Evolutionary conservation across 805 yeast genomes (phyloP).

Genomic region (Wickerhamomyces mucosus): DNA sequence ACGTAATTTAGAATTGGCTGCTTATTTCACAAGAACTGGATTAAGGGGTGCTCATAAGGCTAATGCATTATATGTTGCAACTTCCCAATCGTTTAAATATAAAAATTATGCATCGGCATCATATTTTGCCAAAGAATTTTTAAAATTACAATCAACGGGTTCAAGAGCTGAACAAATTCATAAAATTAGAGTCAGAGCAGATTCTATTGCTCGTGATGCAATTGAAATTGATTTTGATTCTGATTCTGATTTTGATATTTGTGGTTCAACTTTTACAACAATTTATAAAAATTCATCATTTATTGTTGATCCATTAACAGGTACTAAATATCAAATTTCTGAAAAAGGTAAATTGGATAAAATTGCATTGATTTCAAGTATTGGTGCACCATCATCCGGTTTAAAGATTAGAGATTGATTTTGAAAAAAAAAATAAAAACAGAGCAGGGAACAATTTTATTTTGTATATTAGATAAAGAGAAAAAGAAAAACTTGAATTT

Average conservation of each 20-base stretch:
- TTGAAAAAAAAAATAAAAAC: no score
- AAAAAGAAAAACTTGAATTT: no score
- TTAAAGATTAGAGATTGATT: slow-evolving; percentile 42
- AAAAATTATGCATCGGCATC: slow-evolving; percentile 87
- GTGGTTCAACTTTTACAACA: slow-evolving; percentile 83
- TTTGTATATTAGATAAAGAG: no score
- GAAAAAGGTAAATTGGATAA: slow-evolving; percentile 73
- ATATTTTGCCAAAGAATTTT: slow-evolving; percentile 77
- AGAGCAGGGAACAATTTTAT: no score
- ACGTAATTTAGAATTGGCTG: slow-evolving; percentile 89
- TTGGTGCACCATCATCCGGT: slow-evolving; percentile 93
- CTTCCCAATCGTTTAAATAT: slow-evolving; percentile 83
- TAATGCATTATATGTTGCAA: slow-evolving; percentile 89
- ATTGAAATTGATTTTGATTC: slow-evolving; percentile 89
- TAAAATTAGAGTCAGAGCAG: slow-evolving; percentile 74
- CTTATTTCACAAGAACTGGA: slow-evolving; percentile 83
- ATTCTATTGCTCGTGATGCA: slow-evolving; percentile 73
- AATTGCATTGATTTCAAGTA: slow-evolving; percentile 64
- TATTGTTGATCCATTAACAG: slow-evolving; percentile 76
- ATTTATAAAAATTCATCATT: slow-evolving; percentile 66
- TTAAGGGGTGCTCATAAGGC: slow-evolving; percentile 76
- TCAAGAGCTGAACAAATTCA: slow-evolving; percentile 83
- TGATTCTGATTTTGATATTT: slow-evolving; percentile 81
- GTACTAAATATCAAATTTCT: slow-evolving; percentile 72
- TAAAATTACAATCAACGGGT: slow-evolving; percentile 61